Base-by-base conservation (phyloP, 495 filamentous ascomycete genomes). In the Podospora fimiseda region DNA sequence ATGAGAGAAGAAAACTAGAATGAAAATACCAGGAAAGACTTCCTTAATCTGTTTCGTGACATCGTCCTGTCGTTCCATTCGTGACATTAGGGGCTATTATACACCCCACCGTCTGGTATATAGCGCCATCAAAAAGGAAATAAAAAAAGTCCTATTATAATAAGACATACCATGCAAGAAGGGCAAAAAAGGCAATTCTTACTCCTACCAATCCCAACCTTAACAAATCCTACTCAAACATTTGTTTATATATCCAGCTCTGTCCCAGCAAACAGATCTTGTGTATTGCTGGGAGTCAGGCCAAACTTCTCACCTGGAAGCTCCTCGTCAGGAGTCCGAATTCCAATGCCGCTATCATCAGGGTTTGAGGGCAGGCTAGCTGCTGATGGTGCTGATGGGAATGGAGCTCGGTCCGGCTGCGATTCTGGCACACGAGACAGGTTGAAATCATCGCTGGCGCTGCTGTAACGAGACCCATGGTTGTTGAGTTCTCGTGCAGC, bases 301-400 rank as follows among this genome's bases (percentile, higher is more conserved):
- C 66, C 68, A 54, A 75, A 83, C 59, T 81, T 83, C 14, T 73
- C 73, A 19, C 75, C 68, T 1, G 74, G 66, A 38, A 80, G 74
- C 13, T 82, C 78, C 50, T 82, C 80, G 18, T 84, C 81, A 3
- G 80, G 78, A 8, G 80, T 78, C 51, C 74, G 60, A 61, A 88
- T 83, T 2, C 81, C 81, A 51, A 89, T 87, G 11, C 82, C 85
- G 56, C 83, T 86, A 63, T 89, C 85, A 55, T 89, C 85, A 50
- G 77, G 81, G 53, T 67, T 70, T 6, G 60, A 40, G 20, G 69
- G 61, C 41, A 67, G 65, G 19, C 48, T 64, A 18, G 60, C 60
- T 9, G 59, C 57, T 15, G 66, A 59, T 3, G 63, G 39, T 23
- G 60, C 60, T 30, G 69, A 60, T 3, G 72, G 69, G 47, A 74